Conservation (phyloP, 78 protist species). For the Chrysochromulina parva region DNA sequence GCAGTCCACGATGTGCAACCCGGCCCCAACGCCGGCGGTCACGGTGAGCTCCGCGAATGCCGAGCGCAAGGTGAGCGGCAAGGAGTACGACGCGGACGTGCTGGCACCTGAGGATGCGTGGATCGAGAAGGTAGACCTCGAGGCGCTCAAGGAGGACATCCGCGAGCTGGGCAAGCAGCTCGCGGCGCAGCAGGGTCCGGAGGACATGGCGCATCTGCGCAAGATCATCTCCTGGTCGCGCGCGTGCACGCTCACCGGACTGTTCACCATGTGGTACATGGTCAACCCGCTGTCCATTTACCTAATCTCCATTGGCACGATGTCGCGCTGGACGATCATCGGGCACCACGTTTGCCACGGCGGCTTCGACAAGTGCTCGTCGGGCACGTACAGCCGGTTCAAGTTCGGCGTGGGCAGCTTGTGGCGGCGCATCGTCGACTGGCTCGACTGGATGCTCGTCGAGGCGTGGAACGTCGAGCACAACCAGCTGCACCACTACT, state of each 20-base stretch:
- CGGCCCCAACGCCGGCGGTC: no score
- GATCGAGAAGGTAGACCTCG: neutral
- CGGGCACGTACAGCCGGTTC: no score
- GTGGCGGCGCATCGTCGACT: slow-evolving; percentile 8
- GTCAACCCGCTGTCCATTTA: slow-evolving; percentile 9
- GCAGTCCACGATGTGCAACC: no score
- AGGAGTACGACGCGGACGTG: no score
- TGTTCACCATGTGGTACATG: neutral
- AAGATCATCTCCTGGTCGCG: slow-evolving; percentile 32
- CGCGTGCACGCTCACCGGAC: neutral
- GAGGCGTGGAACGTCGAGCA: slow-evolving; percentile 61
- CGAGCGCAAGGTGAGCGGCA: no score
- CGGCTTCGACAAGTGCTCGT: slow-evolving; percentile 18
- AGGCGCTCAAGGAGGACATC: slow-evolving; percentile 21
- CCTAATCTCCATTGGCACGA: slow-evolving; percentile 14
- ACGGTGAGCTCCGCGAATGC: no score
- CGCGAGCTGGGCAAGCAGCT: slow-evolving; percentile 10
- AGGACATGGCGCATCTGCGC: slow-evolving; percentile 31
- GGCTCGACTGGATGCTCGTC: slow-evolving; percentile 61
- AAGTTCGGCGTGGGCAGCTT: slow-evolving; percentile 25
- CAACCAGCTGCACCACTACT: slow-evolving; percentile 55
- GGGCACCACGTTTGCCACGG: slow-evolving; percentile 60
- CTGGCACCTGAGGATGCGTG: neutral
- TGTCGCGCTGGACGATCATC: slow-evolving; percentile 40
- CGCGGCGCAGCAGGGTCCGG: slow-evolving; percentile 28